Conservation (phyloP, 371 early-diverging fungal species). For the Syncephalis plumigaleata region DNA sequence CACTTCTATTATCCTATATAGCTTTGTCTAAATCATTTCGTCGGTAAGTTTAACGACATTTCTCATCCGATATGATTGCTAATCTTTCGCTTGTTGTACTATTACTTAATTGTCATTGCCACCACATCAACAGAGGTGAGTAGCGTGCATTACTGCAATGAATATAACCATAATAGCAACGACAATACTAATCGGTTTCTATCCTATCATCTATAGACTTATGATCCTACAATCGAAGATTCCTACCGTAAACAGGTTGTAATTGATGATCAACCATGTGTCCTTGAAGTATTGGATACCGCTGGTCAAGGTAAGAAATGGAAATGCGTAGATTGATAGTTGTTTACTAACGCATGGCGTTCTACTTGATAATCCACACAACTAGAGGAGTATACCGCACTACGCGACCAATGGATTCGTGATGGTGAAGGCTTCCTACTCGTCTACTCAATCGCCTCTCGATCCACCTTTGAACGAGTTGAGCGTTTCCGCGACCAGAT, state of each 20-base stretch:
- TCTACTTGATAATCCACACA: not conserved
- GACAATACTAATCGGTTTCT: no score
- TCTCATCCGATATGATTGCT: not conserved
- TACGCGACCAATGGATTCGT: slow-evolving; percentile 89
- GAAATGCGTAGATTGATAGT: slow-evolving; percentile 29
- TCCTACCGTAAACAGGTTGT: slow-evolving; percentile 91
- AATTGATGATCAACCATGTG: slow-evolving; percentile 87
- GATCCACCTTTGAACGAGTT: slow-evolving; percentile 72
- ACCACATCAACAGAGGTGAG: not conserved
- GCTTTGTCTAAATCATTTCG: slow-evolving; percentile 12
- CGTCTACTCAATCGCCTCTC: slow-evolving; percentile 75
- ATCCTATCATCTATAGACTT: slow-evolving; percentile 50
- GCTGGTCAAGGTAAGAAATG: slow-evolving; percentile 66
- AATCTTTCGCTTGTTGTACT: not conserved
- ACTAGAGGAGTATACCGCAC: slow-evolving; percentile 57
- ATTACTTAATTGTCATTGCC: not conserved
- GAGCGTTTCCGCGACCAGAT: slow-evolving; percentile 70
- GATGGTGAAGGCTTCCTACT: slow-evolving; percentile 83
- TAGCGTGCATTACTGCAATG: no score
- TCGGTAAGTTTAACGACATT: slow-evolving; percentile 6
- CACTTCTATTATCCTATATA: slow-evolving; percentile 1
- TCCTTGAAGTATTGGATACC: slow-evolving; percentile 87
- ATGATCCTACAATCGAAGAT: slow-evolving; percentile 95
- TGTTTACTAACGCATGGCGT: slow-evolving; percentile 29
- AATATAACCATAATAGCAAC: not conserved